A percentile compares a stretch with the other conserved stretches of the same genome.
phyloP scores from a whole-genome alignment of 192 early-diverging fungal genomes.

The Coemansia sp. region DNA sequence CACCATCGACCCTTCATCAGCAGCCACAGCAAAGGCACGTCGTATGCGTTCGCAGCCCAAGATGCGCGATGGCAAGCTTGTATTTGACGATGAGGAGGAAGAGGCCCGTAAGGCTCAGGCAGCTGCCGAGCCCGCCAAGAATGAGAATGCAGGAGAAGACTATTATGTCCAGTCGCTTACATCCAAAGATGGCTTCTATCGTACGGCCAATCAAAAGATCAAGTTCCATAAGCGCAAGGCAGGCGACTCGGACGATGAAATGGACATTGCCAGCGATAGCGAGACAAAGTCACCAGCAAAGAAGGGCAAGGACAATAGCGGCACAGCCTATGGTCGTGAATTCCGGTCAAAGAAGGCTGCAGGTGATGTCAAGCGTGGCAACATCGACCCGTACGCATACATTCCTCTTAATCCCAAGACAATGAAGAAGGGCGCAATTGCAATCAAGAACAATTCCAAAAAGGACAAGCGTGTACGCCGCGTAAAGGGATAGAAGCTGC shows the following conservation, averaged over 20 bases:
- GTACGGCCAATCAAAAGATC: conserved; percentile 77
- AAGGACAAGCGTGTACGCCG: conserved; percentile 44
- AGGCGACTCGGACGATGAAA: conserved; percentile 58
- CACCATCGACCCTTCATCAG: conserved; percentile 46
- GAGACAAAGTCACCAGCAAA: conserved; percentile 34
- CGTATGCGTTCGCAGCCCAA: conserved; percentile 55
- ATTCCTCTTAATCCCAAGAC: conserved; percentile 71
- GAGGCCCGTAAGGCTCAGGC: conserved; percentile 42
- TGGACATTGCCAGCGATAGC: conserved; percentile 69
- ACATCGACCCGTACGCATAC: conserved; percentile 93
- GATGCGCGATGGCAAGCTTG: conserved; percentile 71
- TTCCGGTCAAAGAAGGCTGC: conserved; percentile 83
- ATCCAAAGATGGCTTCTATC: conserved; percentile 81
- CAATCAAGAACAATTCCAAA: conserved; percentile 46
- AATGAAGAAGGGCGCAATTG: conserved; percentile 49
- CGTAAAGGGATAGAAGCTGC: conserved; percentile 4
- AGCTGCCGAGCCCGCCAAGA: conserved; percentile 34
- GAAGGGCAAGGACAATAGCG: conserved; percentile 38
- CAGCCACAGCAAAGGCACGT: conserved; percentile 38
- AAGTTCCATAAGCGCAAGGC: conserved; percentile 81
- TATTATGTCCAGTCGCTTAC: conserved; percentile 79
- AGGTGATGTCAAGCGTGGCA: conserved; percentile 87
- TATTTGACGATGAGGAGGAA: conserved; percentile 74
- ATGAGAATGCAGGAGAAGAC: conserved; percentile 63
- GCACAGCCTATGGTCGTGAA: conserved; percentile 54